These are phyloP conservation scores for Ehretia macrophylla DNA, from an alignment of 257 asterid species.

Conservation along the genomic window DNA sequence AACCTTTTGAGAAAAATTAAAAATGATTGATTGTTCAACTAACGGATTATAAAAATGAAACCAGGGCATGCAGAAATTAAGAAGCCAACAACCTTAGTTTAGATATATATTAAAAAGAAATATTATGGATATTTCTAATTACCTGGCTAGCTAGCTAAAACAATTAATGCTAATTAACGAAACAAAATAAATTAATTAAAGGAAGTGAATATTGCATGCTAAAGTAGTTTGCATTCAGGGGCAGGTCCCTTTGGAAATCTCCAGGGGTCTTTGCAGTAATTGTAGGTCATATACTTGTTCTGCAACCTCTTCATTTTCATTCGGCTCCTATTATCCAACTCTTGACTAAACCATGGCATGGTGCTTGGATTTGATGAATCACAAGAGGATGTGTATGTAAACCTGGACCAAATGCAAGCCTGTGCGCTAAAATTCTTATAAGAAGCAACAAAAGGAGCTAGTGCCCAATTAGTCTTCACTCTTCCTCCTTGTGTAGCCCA, in stretches of 20 bases:
- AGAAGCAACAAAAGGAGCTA: constrained; percentile 6
- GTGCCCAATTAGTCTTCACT: constrained; percentile 7
- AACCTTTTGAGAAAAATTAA: too few species aligned
- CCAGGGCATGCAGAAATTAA: too few species aligned
- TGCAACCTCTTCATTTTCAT: constrained; percentile 1
- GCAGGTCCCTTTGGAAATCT: constrained; percentile 5
- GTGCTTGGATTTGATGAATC: background rate
- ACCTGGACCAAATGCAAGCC: background rate
- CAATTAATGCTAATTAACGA: too few species aligned
- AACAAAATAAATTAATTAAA: too few species aligned
- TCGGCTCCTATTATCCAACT: background rate
- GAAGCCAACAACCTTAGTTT: too few species aligned
- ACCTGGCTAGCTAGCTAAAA: too few species aligned
- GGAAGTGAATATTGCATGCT: background rate
- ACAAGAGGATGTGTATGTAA: background rate
- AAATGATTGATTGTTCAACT: too few species aligned
- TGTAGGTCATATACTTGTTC: background rate
- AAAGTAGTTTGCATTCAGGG: constrained; percentile 1
- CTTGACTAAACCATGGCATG: background rate
- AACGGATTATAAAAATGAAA: too few species aligned
- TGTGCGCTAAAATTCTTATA: constrained; percentile 2
- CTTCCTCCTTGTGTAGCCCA: constrained; percentile 7
- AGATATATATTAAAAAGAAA: too few species aligned
- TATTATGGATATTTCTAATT: too few species aligned
- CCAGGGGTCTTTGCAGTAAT: background rate